These are phyloP conservation scores for Ganoderma sinense DNA, from an alignment of 1,284 basidiomycete genomes.

Conservation along the genomic window DNA sequence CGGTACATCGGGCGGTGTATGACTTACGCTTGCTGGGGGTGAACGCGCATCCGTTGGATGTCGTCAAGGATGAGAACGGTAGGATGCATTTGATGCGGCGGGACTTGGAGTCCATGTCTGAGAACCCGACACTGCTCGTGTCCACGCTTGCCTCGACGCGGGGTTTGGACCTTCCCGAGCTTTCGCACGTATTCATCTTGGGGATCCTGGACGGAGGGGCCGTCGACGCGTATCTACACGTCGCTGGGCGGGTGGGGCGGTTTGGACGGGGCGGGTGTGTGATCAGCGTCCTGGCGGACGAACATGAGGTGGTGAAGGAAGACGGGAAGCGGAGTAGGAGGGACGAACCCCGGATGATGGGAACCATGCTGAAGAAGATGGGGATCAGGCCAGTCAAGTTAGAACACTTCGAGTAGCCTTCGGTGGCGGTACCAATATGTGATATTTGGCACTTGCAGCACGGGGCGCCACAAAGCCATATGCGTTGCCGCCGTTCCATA, in stretches of 20 bases:
- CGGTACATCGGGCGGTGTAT: slow-evolving; percentile 66
- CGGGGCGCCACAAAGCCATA: slow-evolving; percentile 8
- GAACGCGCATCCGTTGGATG: slow-evolving; percentile 67
- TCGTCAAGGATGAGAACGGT: slow-evolving; percentile 52
- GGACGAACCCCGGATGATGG: slow-evolving; percentile 54
- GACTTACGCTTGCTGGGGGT: slow-evolving; percentile 73
- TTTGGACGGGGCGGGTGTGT: slow-evolving; percentile 72
- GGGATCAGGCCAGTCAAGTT: slow-evolving; percentile 44
- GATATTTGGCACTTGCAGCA: slow-evolving; percentile 5
- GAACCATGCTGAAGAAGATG: slow-evolving; percentile 55
- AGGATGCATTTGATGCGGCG: slow-evolving; percentile 49
- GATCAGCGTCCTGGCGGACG: slow-evolving; percentile 60
- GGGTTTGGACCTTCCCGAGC: slow-evolving; percentile 73
- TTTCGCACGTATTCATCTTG: slow-evolving; percentile 78
- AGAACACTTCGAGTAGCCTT: slow-evolving; percentile 53
- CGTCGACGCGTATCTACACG: slow-evolving; percentile 71
- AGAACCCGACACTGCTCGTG: slow-evolving; percentile 70
- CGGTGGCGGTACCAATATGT: slow-evolving; percentile 12
- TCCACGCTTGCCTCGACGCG: slow-evolving; percentile 71
- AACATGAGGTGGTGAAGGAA: slow-evolving; percentile 36
- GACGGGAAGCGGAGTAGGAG: slow-evolving; percentile 38
- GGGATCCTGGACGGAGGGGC: slow-evolving; percentile 61
- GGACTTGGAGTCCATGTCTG: slow-evolving; percentile 41
- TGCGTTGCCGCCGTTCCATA: not conserved
- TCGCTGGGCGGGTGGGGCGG: slow-evolving; percentile 79